phyloP scores from a whole-genome alignment of 2,329 filamentous ascomycete species.

The Gyromitra esculenta region DNA sequence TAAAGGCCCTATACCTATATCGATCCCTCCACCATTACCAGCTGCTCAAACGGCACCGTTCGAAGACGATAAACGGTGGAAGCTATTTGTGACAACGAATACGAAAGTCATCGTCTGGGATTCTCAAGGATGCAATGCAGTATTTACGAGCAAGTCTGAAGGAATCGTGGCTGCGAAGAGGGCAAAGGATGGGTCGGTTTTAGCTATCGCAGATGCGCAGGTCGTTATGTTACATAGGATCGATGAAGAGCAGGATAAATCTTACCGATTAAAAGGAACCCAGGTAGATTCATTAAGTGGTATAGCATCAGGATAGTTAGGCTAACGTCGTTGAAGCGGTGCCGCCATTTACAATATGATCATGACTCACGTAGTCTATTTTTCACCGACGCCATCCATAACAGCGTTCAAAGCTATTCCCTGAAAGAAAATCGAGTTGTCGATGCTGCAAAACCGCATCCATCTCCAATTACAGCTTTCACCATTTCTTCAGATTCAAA shows the following conservation, averaged over 20 bases:
- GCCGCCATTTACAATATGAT: constrained; percentile 57
- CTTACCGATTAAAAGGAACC: constrained; percentile 57
- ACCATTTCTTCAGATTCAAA: constrained; percentile 57
- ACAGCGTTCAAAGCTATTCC: constrained; percentile 57
- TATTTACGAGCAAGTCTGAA: constrained; percentile 57
- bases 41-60: constrained; percentile 50
- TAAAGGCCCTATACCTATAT: constrained; percentile 29
- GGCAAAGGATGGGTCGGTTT: constrained; percentile 56
- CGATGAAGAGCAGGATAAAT: constrained; percentile 56
- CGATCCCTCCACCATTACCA: constrained; percentile 22
- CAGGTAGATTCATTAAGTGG: constrained; percentile 50
- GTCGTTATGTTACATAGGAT: constrained; percentile 57
- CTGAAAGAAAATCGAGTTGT: constrained; percentile 56
- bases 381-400: constrained; percentile 57
- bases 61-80: constrained; percentile 56
- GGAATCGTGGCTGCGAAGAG: constrained; percentile 57
- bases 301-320: background rate
- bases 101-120: constrained; percentile 57
- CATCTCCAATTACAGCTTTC: constrained; percentile 56
- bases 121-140: constrained; percentile 52
- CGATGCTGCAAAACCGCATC: constrained; percentile 56
- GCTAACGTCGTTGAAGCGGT: constrained; percentile 42
- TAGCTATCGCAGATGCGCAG: constrained; percentile 57
- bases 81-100: constrained; percentile 57
- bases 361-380: constrained; percentile 57